Evolutionary conservation across 106 monocot genomes (phyloP), one percentile per base, ranked within the genome.

Genomic region (Hemerocallis citrina): DNA sequence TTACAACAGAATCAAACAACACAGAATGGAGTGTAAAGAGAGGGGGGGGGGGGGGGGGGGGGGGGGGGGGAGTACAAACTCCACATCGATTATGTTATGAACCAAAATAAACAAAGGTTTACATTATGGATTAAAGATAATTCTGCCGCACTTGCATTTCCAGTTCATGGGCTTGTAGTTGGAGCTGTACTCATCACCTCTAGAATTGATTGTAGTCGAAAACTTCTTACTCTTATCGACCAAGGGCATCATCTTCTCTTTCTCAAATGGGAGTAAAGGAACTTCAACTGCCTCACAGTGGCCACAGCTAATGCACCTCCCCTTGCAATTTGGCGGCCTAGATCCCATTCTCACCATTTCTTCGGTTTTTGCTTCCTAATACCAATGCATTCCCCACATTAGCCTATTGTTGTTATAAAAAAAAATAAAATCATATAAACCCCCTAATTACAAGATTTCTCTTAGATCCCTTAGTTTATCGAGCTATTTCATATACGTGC

Each of bases 221-320:
- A 13, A 32, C 19, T 35, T 14, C 13, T 41, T 15, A 15, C 12
- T 33, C 12, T 14, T 39, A n/a, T n/a, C n/a, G n/a, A n/a, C n/a
- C n/a, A n/a, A n/a, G n/a, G n/a, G n/a, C n/a, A n/a, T 24, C 46
- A 3, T 34, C 15, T 28, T 7, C 61, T 61, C 20, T 29, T 61
- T 61, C 68, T 69, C 20, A 8, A 17, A 6, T 20, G 69, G 47
- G 19, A 39, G 9, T 52, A 61, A 50, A 25, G 69, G 69, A 31
- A 70, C 61, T 39, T 70, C 61, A 8, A 61, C 52, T 27, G 69
- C 69, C 61, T 70, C 69, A n/a, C 69, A 70, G 34, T 61, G 69
- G 5, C 61, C 61, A 35, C 69, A 70, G 6, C 27, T 25, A 25
- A 36, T 50, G 69, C 69, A 70, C 37, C 33, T 70, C 25, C 61